Evolutionary conservation across 2,329 filamentous ascomycete genomes (phyloP), one percentile per base, ranked within the genome.

Genomic region (Colletotrichum plurivorum): DNA sequence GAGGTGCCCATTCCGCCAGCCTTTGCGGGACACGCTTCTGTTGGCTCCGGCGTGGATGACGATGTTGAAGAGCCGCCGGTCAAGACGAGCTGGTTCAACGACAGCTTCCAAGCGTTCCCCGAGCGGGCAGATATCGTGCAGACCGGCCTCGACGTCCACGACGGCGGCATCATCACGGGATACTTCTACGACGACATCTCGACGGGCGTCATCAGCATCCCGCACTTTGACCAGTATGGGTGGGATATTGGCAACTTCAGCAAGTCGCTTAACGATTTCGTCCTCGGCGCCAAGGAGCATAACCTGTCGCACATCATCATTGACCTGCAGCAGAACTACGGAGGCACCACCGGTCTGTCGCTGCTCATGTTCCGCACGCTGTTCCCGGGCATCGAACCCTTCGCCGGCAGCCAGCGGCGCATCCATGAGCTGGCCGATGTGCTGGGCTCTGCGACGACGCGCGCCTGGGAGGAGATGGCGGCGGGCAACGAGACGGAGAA

Each of bases 131-230:
- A 67, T 12, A 45, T 57, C 5, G 58, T 18, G 16, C 58, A 63
- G 15, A 20, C 22, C 5, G 18, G 31, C 7, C 31, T 67, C 18
- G 52, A 54, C 31, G n/a, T 27, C 15, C 20, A 62, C 45, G 45
- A 48, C 13, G 64, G 51, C 12, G 52, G 49, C 49, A 56, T 67
- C 10, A 48, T 67, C 6, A 67, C 64, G 15, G 64, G 64, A 12
- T 67, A 67, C 16, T 67, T 67, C 25, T 57, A 51, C 2, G 45
- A 67, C 7, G 64, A 67, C 36, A 63, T 67, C 10, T 67, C 64
- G 1, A 67, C 64, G 4, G 64, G 51, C 13, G 64, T 67, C 2
- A 39, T 67, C 15, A 67, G 64, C 45, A 53, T 67, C 15, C 64
- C 64, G 12, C 58, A 67, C 4, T 67, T 67, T 25, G 59, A 67